Evolutionary conservation across 2,329 filamentous ascomycete genomes (phyloP).

Genomic region (Hymenoscyphus infarciens): DNA sequence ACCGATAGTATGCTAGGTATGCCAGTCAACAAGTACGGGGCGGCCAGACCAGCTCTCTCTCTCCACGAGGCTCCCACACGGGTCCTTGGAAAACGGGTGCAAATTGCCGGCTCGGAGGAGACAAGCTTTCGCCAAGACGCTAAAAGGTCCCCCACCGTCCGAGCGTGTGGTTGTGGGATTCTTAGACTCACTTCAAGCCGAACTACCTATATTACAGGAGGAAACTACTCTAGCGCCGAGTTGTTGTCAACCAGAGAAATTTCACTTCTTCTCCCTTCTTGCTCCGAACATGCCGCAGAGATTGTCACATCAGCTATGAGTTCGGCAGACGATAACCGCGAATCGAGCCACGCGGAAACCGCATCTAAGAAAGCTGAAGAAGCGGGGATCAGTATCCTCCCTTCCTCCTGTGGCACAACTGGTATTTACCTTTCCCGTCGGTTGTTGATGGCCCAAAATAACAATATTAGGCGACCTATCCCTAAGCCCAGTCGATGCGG

Average conservation of each 20-base stretch:
- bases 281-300: constrained; percentile 15
- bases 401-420: constrained; percentile 42
- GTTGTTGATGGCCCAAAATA: constrained; percentile 4
- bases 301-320: constrained; percentile 19
- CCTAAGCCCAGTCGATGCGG: constrained; percentile 41
- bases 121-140: constrained; percentile 26
- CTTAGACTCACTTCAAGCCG: constrained; percentile 3
- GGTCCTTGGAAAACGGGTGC: background rate
- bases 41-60: constrained; percentile 1
- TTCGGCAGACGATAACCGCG: constrained; percentile 17
- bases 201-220: background rate
- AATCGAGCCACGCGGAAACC: constrained; percentile 26
- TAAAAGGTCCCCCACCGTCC: constrained; percentile 2
- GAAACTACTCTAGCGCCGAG: background rate
- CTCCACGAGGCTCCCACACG: background rate
- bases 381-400: constrained; percentile 42
- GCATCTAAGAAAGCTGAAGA: constrained; percentile 29
- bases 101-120: constrained; percentile 5
- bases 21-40: background rate
- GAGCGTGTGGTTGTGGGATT: background rate
- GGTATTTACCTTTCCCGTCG: constrained; percentile 18
- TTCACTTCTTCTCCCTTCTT: background rate
- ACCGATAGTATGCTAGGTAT: background rate
- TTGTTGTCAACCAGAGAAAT: background rate
- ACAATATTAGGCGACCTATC: constrained; percentile 26